These are phyloP conservation scores for Zymoseptoria tritici DNA, from an alignment of 2,329 filamentous ascomycete genomes.

Conservation along the genomic window DNA sequence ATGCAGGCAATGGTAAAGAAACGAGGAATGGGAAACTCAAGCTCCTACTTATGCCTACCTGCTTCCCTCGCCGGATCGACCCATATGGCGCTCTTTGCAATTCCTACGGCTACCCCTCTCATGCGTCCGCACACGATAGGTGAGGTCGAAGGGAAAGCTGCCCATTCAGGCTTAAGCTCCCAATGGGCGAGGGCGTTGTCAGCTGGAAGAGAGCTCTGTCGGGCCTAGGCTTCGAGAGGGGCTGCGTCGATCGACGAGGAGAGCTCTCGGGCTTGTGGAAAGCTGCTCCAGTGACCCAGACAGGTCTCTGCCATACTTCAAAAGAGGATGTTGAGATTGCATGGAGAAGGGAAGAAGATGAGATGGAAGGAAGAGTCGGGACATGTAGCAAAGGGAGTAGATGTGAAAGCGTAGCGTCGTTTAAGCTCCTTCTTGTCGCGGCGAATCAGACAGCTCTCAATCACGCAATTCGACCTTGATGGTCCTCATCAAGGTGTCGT, in stretches of 20 bases:
- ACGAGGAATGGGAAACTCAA: not conserved
- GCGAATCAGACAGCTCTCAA: not conserved
- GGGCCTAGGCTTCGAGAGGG: not conserved
- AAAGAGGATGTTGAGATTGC: not conserved
- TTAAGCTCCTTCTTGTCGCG: not conserved
- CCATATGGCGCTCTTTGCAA: not conserved
- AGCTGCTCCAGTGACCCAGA: not conserved
- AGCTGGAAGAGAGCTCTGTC: not conserved
- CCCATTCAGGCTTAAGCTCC: not conserved
- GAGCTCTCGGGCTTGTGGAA: not conserved
- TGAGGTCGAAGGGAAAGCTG: not conserved
- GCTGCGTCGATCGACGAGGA: not conserved
- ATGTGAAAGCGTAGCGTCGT: not conserved
- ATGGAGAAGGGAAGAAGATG: not conserved
- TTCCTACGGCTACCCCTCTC: not conserved
- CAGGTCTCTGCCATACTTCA: not conserved
- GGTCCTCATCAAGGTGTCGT: not conserved
- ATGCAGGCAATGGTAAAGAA: not conserved
- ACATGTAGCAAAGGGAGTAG: not conserved
- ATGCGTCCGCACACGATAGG: not conserved
- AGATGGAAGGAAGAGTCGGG: not conserved
- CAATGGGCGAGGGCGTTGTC: not conserved
- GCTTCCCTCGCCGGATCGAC: not conserved
- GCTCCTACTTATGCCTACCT: not conserved
- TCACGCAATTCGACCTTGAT: conserved; percentile 1